Evolutionary conservation across 176 grass and related monocot species (phyloP).

Genomic region (Puya raimondii): DNA sequence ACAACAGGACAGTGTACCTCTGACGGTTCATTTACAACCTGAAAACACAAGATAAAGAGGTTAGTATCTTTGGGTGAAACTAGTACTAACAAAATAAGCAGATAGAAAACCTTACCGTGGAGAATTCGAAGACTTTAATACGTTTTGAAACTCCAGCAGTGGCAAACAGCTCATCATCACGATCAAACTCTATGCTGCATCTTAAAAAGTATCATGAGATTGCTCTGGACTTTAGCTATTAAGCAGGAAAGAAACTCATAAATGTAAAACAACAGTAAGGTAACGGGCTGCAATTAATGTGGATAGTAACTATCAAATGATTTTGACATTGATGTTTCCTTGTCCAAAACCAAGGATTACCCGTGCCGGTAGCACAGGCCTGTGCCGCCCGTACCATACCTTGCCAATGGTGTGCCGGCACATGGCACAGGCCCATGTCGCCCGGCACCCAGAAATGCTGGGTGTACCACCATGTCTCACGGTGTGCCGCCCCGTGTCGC

Average conservation of each 20-base stretch:
- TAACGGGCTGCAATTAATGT: background rate
- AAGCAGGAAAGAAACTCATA: slow-evolving; percentile 23
- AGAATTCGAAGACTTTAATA: slow-evolving; percentile 99
- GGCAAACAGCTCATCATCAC: slow-evolving; percentile 95
- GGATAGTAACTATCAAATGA: background rate
- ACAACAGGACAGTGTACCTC: slow-evolving; percentile 94
- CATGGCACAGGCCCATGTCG: too few species aligned
- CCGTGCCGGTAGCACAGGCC: too few species aligned
- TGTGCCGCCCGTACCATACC: too few species aligned
- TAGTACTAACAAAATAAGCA: background rate
- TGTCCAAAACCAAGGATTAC: too few species aligned
- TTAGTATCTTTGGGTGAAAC: background rate
- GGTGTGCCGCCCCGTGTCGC: too few species aligned
- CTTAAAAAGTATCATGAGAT: background rate
- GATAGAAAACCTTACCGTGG: slow-evolving; percentile 45
- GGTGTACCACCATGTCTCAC: too few species aligned
- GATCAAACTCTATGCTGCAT: slow-evolving; percentile 94
- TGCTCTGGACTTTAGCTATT: background rate
- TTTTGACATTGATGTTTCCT: too few species aligned
- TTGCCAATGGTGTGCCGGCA: too few species aligned
- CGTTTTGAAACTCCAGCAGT: slow-evolving; percentile 97
- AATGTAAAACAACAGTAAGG: slow-evolving; percentile 4
- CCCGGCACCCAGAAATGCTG: too few species aligned
- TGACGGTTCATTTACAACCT: slow-evolving; percentile 91
- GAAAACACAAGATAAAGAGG: slow-evolving; percentile 12